Base-by-base conservation (phyloP, 179 eudicot species). In the Carnegiea gigantea region DNA sequence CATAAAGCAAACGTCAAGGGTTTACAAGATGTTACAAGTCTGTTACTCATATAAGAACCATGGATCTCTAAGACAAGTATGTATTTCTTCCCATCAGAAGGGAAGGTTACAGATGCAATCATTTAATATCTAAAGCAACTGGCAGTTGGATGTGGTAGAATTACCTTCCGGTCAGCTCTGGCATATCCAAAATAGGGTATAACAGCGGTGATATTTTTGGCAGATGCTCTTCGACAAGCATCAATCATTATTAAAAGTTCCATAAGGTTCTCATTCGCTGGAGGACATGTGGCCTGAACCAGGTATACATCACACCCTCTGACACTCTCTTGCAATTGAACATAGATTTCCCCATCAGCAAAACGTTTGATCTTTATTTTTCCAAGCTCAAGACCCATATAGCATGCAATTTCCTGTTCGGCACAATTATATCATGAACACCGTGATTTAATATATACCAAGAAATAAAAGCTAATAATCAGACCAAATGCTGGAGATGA, bases 161-260 rank as follows among this genome's bases (percentile, higher is more conserved):
- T 77, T 88, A 88, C 98, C 95, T 94, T 94, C 75, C 98, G 86
- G 85, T 94, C 98, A 86, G 98, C 98, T 86, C 98, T 87, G 24
- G 98, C 98, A 82, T 94, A 94, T 80, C 98, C 98, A 89, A 94
- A 94, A 84, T 94, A 94, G 20, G 98, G 98, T 77, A 94, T 92
- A 65, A 94, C 98, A 12, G 98, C 98, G 80, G 98, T 94, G 71
- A 94, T 94, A 80, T 80, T 94, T 77, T 93, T 93, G 44, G 98
- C 98, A n/a, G 98, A 94, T 65, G 98, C 98, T 85, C 98, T 92
- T 64, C 95, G 88, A 80, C 98, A 94, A 76, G 98, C 98, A 89
- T 94, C 98, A 79, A 94, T 92, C 95, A 93, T 94, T 78, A 94
- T 81, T 80, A 90, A 75, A 84, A 94, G 97, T 79, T 94, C 98